Evolutionary conservation across 768 basidiomycete genomes (phyloP).

Genomic region (Suillus lakei): DNA sequence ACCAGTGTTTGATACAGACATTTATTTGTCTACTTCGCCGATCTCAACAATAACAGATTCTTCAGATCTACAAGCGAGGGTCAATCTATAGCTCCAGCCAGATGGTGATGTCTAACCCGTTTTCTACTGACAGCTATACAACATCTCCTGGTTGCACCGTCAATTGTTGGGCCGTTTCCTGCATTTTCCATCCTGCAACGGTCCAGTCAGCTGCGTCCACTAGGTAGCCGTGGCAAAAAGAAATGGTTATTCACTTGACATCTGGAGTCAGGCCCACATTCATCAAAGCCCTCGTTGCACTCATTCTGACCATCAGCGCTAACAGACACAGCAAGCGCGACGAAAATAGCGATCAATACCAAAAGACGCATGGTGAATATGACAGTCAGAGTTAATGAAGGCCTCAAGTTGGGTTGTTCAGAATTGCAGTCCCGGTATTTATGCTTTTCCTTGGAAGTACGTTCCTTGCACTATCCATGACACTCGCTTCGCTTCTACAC

Average conservation of each 20-base stretch:
- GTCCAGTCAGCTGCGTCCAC: background rate
- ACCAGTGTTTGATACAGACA: background rate
- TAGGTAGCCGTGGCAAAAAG: background rate
- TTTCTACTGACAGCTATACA: background rate
- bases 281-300: slow-evolving; percentile 1
- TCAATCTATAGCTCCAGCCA: background rate
- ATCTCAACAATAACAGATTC: background rate
- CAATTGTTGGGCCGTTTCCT: background rate
- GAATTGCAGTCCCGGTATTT: background rate
- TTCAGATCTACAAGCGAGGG: background rate
- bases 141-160: background rate
- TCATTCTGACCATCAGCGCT: background rate
- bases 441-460: background rate
- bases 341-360: background rate
- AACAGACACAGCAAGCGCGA: background rate
- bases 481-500: background rate
- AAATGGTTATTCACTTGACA: background rate
- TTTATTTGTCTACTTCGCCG: background rate
- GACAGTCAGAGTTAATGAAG: background rate
- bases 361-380: background rate
- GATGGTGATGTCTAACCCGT: background rate
- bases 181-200: background rate
- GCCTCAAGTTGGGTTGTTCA: background rate
- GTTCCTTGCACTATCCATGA: background rate
- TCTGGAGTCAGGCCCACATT: background rate